Evolutionary conservation across 2,329 filamentous ascomycete species (phyloP), one percentile per base, ranked within the genome.

Genomic region (Paraphaeosphaeria minitans): DNA sequence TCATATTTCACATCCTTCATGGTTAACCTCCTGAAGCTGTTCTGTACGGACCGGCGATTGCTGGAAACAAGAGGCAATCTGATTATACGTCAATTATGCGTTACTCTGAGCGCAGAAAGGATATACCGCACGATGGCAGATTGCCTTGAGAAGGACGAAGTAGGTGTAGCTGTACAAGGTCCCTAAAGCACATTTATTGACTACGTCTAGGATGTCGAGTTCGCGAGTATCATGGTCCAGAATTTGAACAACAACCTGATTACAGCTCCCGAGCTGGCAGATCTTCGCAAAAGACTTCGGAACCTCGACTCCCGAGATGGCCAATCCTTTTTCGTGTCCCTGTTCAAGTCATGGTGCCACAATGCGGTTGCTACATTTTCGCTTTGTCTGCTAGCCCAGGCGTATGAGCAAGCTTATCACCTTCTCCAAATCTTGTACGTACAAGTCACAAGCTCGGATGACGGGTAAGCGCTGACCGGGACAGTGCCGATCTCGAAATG

Each of bases 191-290:
- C 24, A 33, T 33, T 22, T 14, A 29, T 56, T 66, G 27, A 67
- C 52, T 41, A 2, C 4, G 19, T 35, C 33, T 42, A 84, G 78
- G 95, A 99, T 74, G 87, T 99, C 43, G 96, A 99, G 75, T 99
- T 99, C 77, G 94, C 95, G 16, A 97, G 94, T 74, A 98, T 99
- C 69, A 99, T 99, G 95, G 93, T 99, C 31, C 95, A 99, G 76
- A 98, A 98, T 70, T 83, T 99, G 53, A 99, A 99, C 80, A 99
- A 99, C 77, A 99, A 99, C 70, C 87, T 99, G 55, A 97, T 99
- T 65, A 99, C 96, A 1, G 95, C 96, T 0, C 95, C 96, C 0
- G 93, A 99, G 77, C 82, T 99, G 31, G 88, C 92, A 1, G 96
- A 98, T 67, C 83, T 99, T 62, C 87, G 95, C 47, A 97, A 97